A percentile compares a stretch with the other conserved stretches of the same genome.
phyloP scores from a whole-genome alignment of 2,329 filamentous ascomycete genomes.

The Fusarium concolor region DNA sequence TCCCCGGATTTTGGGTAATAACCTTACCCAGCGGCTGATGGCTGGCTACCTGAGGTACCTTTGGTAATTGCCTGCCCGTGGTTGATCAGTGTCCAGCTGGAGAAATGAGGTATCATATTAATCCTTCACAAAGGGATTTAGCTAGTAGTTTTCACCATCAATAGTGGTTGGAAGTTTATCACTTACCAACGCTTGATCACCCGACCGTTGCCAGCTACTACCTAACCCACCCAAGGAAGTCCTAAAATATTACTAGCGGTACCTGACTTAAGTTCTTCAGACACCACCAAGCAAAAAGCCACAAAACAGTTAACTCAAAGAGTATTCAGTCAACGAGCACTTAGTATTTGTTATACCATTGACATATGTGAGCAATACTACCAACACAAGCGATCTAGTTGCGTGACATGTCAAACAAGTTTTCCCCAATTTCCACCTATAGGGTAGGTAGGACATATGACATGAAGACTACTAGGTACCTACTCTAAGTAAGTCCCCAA shows the following conservation, averaged over 20 bases:
- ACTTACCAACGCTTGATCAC: neutral
- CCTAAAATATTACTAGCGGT: too few relatives aligned
- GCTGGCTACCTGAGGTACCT: too few relatives aligned
- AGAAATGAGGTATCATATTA: neutral
- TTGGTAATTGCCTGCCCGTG: too few relatives aligned
- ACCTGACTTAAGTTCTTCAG: neutral
- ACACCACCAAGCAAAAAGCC: neutral
- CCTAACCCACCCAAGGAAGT: too few relatives aligned
- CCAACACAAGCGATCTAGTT: neutral
- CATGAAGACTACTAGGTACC: too few relatives aligned
- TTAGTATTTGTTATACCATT: too few relatives aligned
- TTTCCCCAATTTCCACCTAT: neutral
- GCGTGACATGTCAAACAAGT: too few relatives aligned
- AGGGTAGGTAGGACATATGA: neutral
- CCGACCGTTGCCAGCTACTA: neutral
- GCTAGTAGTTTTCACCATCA: neutral
- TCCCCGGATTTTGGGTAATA: slow-evolving; percentile 33
- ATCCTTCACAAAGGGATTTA: neutral
- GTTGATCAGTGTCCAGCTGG: too few relatives aligned
- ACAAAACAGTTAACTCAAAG: neutral
- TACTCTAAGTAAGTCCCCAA: too few relatives aligned
- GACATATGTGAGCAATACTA: too few relatives aligned
- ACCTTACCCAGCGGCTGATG: slow-evolving; percentile 29
- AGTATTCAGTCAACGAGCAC: neutral
- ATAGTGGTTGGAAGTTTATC: neutral